Evolutionary conservation across 805 yeast species (phyloP).

Genomic region (Metschnikowia drakensbergensis): DNA sequence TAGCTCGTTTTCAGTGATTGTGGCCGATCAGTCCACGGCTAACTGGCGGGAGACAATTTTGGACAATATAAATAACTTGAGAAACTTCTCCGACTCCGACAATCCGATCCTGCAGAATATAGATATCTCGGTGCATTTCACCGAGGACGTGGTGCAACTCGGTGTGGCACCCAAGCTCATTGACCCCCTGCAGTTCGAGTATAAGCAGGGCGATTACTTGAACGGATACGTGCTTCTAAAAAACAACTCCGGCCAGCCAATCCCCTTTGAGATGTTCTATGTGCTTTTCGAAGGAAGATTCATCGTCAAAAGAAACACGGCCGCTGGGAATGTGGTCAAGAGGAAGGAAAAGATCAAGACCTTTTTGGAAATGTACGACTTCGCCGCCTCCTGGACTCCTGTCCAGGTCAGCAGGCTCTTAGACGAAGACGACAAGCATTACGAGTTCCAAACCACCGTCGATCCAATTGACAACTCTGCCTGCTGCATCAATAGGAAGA

Average conservation of each 20-base stretch:
- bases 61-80: constrained; percentile 34
- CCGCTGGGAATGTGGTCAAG: constrained; percentile 8
- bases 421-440: constrained; percentile 17
- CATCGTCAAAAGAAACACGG: constrained; percentile 19
- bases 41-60: constrained; percentile 37
- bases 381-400: constrained; percentile 48
- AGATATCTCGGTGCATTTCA: constrained; percentile 28
- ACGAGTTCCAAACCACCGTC: neutral
- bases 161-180: constrained; percentile 27
- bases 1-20: constrained; percentile 15
- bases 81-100: constrained; percentile 28
- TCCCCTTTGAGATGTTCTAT: constrained; percentile 61
- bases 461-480: constrained; percentile 29
- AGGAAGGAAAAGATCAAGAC: constrained; percentile 23
- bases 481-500: constrained; percentile 17
- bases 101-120: constrained; percentile 26
- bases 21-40: constrained; percentile 33
- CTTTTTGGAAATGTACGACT: constrained; percentile 40
- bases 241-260: constrained; percentile 36
- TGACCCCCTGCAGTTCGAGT: constrained; percentile 41
- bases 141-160: constrained; percentile 30
- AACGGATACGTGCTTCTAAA: constrained; percentile 49
- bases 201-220: constrained; percentile 63
- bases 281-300: constrained; percentile 53
- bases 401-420: constrained; percentile 31